Percentiles rank a stretch among this genome's conserved stretches.
These are phyloP conservation scores for Iberis pinnata DNA, from an alignment of 345 rosid genomes.

Conservation along the genomic window DNA sequence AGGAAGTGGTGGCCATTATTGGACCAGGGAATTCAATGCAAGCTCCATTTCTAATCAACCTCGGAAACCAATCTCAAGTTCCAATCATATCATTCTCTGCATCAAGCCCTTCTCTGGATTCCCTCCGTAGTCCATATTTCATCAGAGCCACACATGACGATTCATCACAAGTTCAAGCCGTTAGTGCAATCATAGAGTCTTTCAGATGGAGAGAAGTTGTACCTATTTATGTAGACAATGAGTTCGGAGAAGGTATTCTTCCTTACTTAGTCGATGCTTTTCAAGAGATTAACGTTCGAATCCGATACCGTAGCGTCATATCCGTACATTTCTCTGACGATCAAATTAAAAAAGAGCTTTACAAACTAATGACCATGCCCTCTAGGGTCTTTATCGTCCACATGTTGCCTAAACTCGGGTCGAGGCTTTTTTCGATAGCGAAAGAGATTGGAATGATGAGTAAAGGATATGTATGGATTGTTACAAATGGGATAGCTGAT, in stretches of 20 bases:
- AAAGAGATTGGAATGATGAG: conserved; percentile 48
- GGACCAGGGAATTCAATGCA: conserved; percentile 50
- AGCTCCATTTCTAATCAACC: conserved; percentile 33
- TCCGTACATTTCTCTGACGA: conserved; percentile 34
- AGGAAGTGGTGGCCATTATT: conserved; percentile 42
- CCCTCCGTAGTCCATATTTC: conserved; percentile 33
- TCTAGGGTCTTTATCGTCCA: conserved; percentile 55
- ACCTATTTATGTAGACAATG: conserved; percentile 37
- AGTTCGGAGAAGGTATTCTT: conserved; percentile 43
- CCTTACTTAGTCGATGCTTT: conserved; percentile 45
- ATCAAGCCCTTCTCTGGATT: conserved; percentile 36
- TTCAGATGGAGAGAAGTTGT: conserved; percentile 52
- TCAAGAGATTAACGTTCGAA: conserved; percentile 27
- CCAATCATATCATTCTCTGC: conserved; percentile 54
- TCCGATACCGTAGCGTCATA: conserved; percentile 33
- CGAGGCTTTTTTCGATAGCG: conserved; percentile 37
- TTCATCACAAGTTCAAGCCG: conserved; percentile 44
- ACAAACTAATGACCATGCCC: conserved; percentile 50
- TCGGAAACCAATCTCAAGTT: conserved; percentile 41
- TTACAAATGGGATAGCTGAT: conserved; percentile 31
- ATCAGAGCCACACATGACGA: conserved; percentile 41
- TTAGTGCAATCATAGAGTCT: conserved; percentile 30
- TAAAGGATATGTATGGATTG: conserved; percentile 53
- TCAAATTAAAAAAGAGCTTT: conserved; percentile 36
- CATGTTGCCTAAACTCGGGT: conserved; percentile 34